Base-by-base conservation (phyloP, 2,329 filamentous ascomycete genomes). In the Neopestalotiopsis sp. region DNA sequence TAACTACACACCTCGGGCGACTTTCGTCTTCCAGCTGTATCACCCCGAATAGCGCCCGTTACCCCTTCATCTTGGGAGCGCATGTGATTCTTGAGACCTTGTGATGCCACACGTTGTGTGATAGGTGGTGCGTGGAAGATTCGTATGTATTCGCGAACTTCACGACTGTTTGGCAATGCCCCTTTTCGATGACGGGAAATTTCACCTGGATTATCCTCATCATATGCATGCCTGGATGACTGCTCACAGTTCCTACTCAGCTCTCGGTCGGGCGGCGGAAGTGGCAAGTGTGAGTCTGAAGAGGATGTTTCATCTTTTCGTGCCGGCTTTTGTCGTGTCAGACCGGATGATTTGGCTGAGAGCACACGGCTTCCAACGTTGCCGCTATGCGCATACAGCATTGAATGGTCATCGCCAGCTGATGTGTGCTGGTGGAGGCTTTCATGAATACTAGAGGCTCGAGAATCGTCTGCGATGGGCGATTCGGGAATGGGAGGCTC, bases 71-170 rank as follows among this genome's bases (percentile, higher is more conserved):
- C 28, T 28, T 68, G 20, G 3, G 64, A 34, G 12, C 10, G 60
- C 40, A 58, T 61, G 2, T 13, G 14, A 32, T 72, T 70, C 24
- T 57, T 58, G 38, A 74, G 59, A 57, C 67, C 68, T 64, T 67
- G 76, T 6, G 77, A 78, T 63, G 74, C 76, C 14, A 67, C 49
- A 14, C 75, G 75, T 17, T 69, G 67, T 45, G 70, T 68, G 40
- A 78, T 75, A 7, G 75, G 76, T 24, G 74, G 76, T 28, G 73
- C 69, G 42, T 77, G 75, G 57, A 77, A 78, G 52, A 72, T 69
- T 10, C 74, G 73, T 59, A 78, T 78, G 62, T 76, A 76, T 45
- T 78, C 73, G 61, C 73, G 72, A 14, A 77, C 74, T 69, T 77
- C 74, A 65, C 72, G 73, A 59, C 72, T 74, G 30, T 76, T 76